Conservation (phyloP, 768 basidiomycete genomes). For the Hygrocybe coccinea region DNA sequence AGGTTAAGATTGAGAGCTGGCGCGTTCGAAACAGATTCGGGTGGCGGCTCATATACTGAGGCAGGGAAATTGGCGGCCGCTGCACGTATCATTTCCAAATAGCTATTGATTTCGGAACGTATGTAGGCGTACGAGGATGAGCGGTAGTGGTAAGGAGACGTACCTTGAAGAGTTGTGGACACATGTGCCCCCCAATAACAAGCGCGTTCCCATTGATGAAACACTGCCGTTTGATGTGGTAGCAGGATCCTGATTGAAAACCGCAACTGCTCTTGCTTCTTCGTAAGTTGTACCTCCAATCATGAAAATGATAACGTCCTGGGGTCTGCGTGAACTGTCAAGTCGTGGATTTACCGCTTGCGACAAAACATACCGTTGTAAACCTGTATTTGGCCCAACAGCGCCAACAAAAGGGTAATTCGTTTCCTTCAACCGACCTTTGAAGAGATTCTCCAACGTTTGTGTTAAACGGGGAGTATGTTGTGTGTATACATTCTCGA, state of each 20-base stretch:
- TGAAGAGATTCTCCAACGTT: conserved; percentile 85
- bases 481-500: conserved; percentile 98
- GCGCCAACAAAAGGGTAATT: conserved; percentile 84
- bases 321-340: conserved; percentile 52
- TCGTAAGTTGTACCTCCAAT: conserved; percentile 96
- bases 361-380: conserved; percentile 55
- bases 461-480: conserved; percentile 91
- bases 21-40: conserved; percentile 64
- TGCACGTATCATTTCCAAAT: conserved; percentile 81
- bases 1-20: conserved; percentile 88
- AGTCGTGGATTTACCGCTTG: background rate
- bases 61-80: conserved; percentile 59
- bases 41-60: conserved; percentile 70
- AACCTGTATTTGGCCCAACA: conserved; percentile 56
- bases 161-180: conserved; percentile 93
- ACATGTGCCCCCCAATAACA: conserved; percentile 90
- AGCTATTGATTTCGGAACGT: conserved; percentile 43
- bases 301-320: conserved; percentile 95
- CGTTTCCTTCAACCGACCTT: conserved; percentile 78
- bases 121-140: background rate
- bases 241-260: conserved; percentile 78
- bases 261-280: conserved; percentile 79
- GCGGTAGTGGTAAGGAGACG: conserved; percentile 14
- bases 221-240: conserved; percentile 44
- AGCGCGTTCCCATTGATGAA: conserved; percentile 57